Conservation (phyloP, 139 green algal species). For the Micractinium sp. region DNA sequence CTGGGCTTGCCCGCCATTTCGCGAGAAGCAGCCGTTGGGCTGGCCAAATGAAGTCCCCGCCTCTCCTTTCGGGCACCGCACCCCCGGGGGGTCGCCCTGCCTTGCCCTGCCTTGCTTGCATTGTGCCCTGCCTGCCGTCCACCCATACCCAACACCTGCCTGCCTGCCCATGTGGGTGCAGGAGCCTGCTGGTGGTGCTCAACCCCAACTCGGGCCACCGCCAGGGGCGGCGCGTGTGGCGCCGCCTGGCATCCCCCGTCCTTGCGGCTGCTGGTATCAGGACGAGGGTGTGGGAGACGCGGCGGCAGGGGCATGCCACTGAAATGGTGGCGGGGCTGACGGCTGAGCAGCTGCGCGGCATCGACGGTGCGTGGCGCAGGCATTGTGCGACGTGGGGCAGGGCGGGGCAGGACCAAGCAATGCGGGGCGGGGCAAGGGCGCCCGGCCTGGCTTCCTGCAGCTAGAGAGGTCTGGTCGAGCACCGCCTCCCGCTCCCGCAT, state of each 20-base stretch:
- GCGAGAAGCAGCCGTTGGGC: background rate
- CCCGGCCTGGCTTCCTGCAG: too few relatives aligned
- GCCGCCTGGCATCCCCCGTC: slow-evolving; percentile 58
- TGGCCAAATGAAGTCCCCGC: background rate
- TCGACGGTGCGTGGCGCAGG: slow-evolving; percentile 54
- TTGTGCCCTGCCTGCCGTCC: too few relatives aligned
- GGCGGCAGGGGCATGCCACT: slow-evolving; percentile 62
- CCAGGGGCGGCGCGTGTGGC: slow-evolving; percentile 56
- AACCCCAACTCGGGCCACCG: slow-evolving; percentile 79
- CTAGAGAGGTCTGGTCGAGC: too few relatives aligned
- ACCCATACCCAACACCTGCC: background rate
- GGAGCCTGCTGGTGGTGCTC: slow-evolving; percentile 78
- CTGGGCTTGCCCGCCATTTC: background rate
- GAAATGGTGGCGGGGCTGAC: slow-evolving; percentile 60
- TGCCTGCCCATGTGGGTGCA: background rate
- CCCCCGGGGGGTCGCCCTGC: too few relatives aligned
- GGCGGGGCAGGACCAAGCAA: too few relatives aligned
- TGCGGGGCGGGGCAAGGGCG: too few relatives aligned
- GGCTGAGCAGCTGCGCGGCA: slow-evolving; percentile 56
- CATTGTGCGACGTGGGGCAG: background rate
- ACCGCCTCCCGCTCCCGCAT: too few relatives aligned
- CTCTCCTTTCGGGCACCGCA: background rate
- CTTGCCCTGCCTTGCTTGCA: too few relatives aligned
- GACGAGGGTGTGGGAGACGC: slow-evolving; percentile 62
- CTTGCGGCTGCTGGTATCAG: slow-evolving; percentile 65